Base-by-base conservation (phyloP, 2,329 filamentous ascomycete species). In the Pezicula neosporulosa region DNA sequence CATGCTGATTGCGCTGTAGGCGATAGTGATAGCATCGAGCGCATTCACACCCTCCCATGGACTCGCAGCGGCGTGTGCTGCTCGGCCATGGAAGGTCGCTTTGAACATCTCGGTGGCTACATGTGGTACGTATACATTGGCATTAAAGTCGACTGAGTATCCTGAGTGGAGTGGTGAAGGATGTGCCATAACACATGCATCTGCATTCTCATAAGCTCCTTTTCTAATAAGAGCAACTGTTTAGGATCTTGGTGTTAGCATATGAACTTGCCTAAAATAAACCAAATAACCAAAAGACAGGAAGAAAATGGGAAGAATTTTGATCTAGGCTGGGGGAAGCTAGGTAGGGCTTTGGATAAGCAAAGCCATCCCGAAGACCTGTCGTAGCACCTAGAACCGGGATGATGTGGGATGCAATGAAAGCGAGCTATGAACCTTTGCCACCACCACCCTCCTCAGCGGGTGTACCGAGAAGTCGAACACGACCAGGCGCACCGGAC, bases 121-220 rank as follows among this genome's bases (percentile, higher is more conserved):
- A 28, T 28, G 28, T 24, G 43, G 24, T 15, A n/a, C 43, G 9
- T 27, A 45, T 3, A n/a, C 16, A 24, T n/a, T 24, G 4, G 4
- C 18, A 45, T 24, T 15, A 16, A 38, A 38, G 13, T 38, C 36
- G 13, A 15, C 36, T 5, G 36, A 15, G 16, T 38, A 38, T 15
- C 16, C 36, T 9, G 16, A 15, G 6, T 16, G 13, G 13, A 38
- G 16, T 38, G 36, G 36, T 38, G 36, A 5, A 38, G 36, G 36
- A 38, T 74, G 70, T 3, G 66, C 62, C 72, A 76, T 76, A 19
- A 76, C 51, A 4, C 66, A 63, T 13, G 60, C 61, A 48, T 67
- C 61, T 36, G 71, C 63, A 37, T 69, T 66, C 37, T 63, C 56
- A 57, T 73, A 77, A 6, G 73, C 71, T 8, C 72, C 72, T 6